Conservation (phyloP, 805 yeast species). For the Teunomyces funiuensis region DNA sequence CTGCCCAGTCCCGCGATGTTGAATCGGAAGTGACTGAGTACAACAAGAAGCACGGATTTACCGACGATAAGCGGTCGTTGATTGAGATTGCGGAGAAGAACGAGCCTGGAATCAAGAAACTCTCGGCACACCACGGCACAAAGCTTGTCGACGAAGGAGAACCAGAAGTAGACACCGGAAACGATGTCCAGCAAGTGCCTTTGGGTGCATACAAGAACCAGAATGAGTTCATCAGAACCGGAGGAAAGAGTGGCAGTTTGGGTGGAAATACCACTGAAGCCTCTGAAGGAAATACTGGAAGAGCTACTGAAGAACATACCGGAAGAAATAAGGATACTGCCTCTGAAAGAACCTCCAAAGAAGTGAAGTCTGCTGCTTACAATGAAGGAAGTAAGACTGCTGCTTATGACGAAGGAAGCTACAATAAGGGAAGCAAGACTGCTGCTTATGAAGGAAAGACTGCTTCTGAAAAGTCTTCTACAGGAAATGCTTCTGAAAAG, state of each 20-base stretch:
- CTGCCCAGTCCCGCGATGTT: background rate
- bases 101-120: slow-evolving; percentile 16
- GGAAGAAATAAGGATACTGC: too few species aligned
- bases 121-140: slow-evolving; percentile 15
- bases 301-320: too few species aligned
- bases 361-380: too few species aligned
- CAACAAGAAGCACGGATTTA: slow-evolving; percentile 28
- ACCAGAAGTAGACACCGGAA: background rate
- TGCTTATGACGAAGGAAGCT: too few species aligned
- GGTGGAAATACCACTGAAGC: too few species aligned
- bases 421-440: too few species aligned
- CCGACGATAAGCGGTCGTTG: slow-evolving; percentile 22
- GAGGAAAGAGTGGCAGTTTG: slow-evolving; percentile 16
- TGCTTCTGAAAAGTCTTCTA: too few species aligned
- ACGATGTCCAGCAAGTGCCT: slow-evolving; percentile 16
- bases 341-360: too few species aligned
- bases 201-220: slow-evolving; percentile 8
- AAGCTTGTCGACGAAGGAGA: slow-evolving; percentile 7
- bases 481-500: too few species aligned
- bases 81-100: slow-evolving; percentile 28
- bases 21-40: slow-evolving; percentile 25
- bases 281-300: too few species aligned
- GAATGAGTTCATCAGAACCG: slow-evolving; percentile 14
- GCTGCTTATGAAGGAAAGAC: too few species aligned
- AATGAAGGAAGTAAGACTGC: too few species aligned